Evolutionary conservation across 1,139 yeast species (phyloP), one percentile per base, ranked within the genome.

Genomic region (Candida tetrigidarum): DNA sequence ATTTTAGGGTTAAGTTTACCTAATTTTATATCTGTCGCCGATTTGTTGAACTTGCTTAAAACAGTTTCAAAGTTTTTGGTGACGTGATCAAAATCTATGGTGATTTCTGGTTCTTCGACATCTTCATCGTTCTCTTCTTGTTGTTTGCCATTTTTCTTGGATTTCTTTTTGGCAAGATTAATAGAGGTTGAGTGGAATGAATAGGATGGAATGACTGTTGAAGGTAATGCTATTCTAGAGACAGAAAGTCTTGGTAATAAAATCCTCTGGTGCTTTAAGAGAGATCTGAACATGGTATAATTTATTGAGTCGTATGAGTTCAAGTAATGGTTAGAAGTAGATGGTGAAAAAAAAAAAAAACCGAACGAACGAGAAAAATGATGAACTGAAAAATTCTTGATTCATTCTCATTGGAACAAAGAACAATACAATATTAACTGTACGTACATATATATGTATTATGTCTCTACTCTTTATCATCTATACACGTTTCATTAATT

Each of bases 1-100:
- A 86, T 76, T 28, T 72, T 70, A 0, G 92, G 84, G 52, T 83
- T 83, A 3, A 88, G 72, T 46, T 78, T 80, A 2, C 95, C 96
- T 56, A 83, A 69, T 56, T 83, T 86, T 42, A 82, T 68, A 49
- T 84, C 90, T 40, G 76, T 77, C 25, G 85, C 71, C 42, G 71
- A 74, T 51, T 82, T 81, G 45, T 74, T 67, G 59, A 84, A 87
- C 41, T 66, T 63, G 2, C 76, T 81, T 8, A 86, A 50, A 0
- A 84, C 67, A 2, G 63, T 61, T 26, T 78, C 73, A 55, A 81
- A 84, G 44, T 74, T 71, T 3, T 58, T 45, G 33, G 76, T 79
- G 7, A 81, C 71, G 39, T 70, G 69, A 39, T 66, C 58, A 42
- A 78, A 55, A 56, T 74, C 71, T 18, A 73, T 61, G 25, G 58